Conservation (phyloP, 2,329 filamentous ascomycete genomes). For the Penicillium crustosum region DNA sequence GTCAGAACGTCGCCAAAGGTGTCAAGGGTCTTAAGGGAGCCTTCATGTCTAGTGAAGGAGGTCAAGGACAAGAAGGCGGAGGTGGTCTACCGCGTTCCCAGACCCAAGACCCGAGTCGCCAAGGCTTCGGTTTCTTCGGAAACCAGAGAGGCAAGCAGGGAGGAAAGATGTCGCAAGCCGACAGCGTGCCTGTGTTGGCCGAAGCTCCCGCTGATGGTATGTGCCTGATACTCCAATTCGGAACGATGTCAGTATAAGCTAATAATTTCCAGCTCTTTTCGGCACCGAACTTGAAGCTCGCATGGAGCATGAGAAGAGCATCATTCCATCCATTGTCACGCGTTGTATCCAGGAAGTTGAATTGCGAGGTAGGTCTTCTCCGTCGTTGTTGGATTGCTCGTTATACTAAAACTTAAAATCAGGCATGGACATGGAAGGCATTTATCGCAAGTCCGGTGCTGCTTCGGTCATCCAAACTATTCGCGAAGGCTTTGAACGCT, state of each 20-base stretch:
- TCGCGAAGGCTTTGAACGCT: constrained; percentile 86
- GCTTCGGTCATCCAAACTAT: constrained; percentile 87
- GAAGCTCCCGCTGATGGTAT: constrained; percentile 42
- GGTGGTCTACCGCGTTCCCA: constrained; percentile 39
- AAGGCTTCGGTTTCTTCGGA: constrained; percentile 71
- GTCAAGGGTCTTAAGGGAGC: constrained; percentile 94
- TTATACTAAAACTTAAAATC: constrained; percentile 16
- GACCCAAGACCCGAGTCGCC: constrained; percentile 50
- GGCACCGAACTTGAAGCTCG: constrained; percentile 85
- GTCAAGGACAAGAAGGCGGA: constrained; percentile 45
- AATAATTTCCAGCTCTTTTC: constrained; percentile 61
- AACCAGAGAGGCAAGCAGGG: constrained; percentile 47
- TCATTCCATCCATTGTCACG: constrained; percentile 86
- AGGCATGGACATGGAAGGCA: constrained; percentile 92
- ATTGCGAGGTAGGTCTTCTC: constrained; percentile 63
- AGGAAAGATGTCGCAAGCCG: constrained; percentile 45
- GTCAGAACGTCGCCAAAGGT: constrained; percentile 89
- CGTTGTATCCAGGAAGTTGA: constrained; percentile 97
- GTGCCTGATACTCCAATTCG: constrained; percentile 14
- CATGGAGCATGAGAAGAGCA: constrained; percentile 81
- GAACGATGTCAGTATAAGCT: constrained; percentile 1
- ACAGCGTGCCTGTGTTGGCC: constrained; percentile 44
- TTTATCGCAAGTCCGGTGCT: constrained; percentile 96
- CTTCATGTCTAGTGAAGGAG: constrained; percentile 64
- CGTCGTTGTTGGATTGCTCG: background rate